Percentiles rank a stretch among this genome's conserved stretches.
phyloP scores from a whole-genome alignment of 768 basidiomycete genomes.

The Rickenella mellea region DNA sequence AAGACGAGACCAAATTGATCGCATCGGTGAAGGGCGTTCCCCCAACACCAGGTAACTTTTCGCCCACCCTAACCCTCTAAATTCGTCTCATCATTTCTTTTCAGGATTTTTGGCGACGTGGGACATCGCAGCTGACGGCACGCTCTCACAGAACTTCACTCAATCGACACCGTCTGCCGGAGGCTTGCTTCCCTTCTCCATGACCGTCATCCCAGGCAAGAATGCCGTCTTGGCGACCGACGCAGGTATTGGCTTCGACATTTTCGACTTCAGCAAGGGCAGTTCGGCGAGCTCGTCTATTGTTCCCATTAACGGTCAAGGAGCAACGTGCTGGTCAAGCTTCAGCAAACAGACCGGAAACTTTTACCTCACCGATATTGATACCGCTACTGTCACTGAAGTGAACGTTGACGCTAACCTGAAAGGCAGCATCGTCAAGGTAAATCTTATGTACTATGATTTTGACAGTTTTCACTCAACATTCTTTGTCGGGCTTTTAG shows the following conservation, averaged over 20 bases:
- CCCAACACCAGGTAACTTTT: too few species aligned
- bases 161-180: conserved; percentile 6
- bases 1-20: conserved; percentile 8
- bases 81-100: too few species aligned
- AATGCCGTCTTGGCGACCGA: conserved; percentile 11
- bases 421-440: conserved; percentile 11
- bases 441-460: too few species aligned
- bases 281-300: conserved; percentile 4
- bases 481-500: conserved; percentile 10
- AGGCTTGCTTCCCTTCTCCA: conserved; percentile 10
- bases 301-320: conserved; percentile 25
- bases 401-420: conserved; percentile 12
- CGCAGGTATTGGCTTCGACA: conserved; percentile 7
- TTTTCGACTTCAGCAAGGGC: conserved; percentile 6
- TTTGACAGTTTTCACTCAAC: too few species aligned
- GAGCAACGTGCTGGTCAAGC: conserved; percentile 34
- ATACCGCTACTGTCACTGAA: conserved; percentile 17
- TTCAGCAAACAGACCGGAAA: conserved; percentile 32
- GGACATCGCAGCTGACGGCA: conserved; percentile 7
- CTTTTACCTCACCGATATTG: conserved; percentile 36
- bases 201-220: conserved; percentile 9
- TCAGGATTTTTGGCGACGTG: conserved; percentile 5
- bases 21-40: conserved; percentile 14
- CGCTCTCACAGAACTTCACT: conserved; percentile 7
- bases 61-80: too few species aligned